phyloP scores from a whole-genome alignment of 2,329 filamentous ascomycete genomes.

The Ophiostoma tasmaniense region DNA sequence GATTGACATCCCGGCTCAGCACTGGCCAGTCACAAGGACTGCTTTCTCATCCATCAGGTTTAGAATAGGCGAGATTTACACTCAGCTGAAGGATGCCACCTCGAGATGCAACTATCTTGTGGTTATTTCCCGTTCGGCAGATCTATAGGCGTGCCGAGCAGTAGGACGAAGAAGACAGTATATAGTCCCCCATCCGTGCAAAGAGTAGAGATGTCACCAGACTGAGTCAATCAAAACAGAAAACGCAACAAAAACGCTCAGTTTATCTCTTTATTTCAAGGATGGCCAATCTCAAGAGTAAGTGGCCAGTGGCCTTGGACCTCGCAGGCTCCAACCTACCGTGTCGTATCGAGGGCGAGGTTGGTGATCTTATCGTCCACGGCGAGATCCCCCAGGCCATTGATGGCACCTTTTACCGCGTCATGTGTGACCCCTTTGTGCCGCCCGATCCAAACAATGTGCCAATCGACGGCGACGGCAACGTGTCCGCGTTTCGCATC shows the following conservation, averaged over 20 bases:
- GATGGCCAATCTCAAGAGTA: neutral
- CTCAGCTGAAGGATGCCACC: neutral
- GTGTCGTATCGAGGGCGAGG: conserved; percentile 14
- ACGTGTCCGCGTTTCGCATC: conserved; percentile 29
- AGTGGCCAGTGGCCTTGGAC: neutral
- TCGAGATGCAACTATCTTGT: neutral
- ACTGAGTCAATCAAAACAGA: neutral
- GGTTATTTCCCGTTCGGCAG: neutral
- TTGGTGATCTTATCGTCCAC: conserved; percentile 11
- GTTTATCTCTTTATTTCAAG: too few relatives aligned
- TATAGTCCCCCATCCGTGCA: too few relatives aligned
- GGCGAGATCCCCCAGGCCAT: conserved; percentile 25
- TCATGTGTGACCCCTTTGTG: conserved; percentile 36
- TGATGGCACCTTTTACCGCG: conserved; percentile 29
- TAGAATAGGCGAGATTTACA: neutral
- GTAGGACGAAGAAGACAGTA: neutral
- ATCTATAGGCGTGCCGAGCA: too few relatives aligned
- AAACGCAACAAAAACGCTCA: too few relatives aligned
- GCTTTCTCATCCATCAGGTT: neutral
- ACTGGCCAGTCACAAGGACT: neutral
- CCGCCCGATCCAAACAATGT: conserved; percentile 29
- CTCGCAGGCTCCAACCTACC: conserved; percentile 2
- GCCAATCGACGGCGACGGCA: conserved; percentile 33
- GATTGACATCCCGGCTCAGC: neutral
- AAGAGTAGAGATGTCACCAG: neutral